Evolutionary conservation across 1,139 yeast species (phyloP), one percentile per base, ranked within the genome.

Genomic region (Yamadazyma atlantica): DNA sequence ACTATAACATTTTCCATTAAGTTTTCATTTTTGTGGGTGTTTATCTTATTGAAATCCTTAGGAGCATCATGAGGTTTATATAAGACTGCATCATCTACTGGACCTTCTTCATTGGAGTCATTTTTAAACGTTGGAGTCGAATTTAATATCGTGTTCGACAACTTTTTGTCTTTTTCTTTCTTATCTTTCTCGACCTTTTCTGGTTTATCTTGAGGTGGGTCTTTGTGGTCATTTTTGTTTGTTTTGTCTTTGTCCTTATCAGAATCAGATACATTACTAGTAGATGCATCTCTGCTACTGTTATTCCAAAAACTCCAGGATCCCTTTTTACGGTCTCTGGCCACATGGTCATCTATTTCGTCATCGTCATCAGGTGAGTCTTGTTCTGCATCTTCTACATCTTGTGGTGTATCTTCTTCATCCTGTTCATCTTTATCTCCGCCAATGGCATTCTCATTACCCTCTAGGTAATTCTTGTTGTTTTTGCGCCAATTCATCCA

Each of bases 1-100:
- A 71, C 76, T 32, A 71, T 66, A 12, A 64, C 50, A 46, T 70
- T 71, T 37, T 68, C 74, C 31, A 49, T 50, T 35, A 70, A 51
- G 49, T 70, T 66, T 45, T 70, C 75, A 46, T 70, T 70, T 43
- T 67, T 69, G 46, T 69, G 76, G 8, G 75, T 70, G 46, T 71
- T 69, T 41, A 71, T 69, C 46, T 69, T 62, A 39, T 57, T 61
- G 52, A 71, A 70, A 42, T 70, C 72, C 16, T 60, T 54, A 3
- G 75, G 56, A 36, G 66, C 62, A 39, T 65, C 64, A 41, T 71
- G 77, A 2, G 76, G 73, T 42, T 69, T 69, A 49, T 70, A 71
- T 42, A 71, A 57, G 2, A 71, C 75, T 1, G 77, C 77, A 49
- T 71, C 76, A 38, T 69, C 75, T 21, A 27, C 32, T 41, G 14